Evolutionary conservation across 192 early-diverging fungal species (phyloP).

Genomic region (Kappamyces sp.): DNA sequence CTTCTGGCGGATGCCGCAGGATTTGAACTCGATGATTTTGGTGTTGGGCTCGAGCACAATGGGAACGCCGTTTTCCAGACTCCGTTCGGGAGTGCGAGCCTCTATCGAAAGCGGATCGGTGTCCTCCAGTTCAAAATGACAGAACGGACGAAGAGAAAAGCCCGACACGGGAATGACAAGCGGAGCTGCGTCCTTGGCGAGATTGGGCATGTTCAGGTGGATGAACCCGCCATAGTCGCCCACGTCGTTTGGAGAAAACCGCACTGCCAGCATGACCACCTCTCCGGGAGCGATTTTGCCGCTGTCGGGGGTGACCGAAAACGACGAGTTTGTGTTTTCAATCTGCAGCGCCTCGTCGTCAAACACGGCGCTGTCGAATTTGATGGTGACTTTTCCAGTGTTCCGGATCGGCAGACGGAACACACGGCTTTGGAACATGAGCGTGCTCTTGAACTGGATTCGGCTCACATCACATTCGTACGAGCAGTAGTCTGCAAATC

Average conservation of each 20-base stretch:
- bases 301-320: slow-evolving; percentile 29
- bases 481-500: slow-evolving; percentile 43
- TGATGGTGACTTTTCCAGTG: slow-evolving; percentile 39
- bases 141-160: slow-evolving; percentile 46
- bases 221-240: slow-evolving; percentile 28
- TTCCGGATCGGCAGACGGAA: slow-evolving; percentile 41
- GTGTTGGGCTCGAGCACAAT: slow-evolving; percentile 39
- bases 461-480: slow-evolving; percentile 44
- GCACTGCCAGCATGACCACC: slow-evolving; percentile 27
- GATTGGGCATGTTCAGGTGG: slow-evolving; percentile 34
- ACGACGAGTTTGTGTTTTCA: slow-evolving; percentile 36
- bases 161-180: slow-evolving; percentile 40
- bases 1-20: slow-evolving; percentile 45
- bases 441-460: slow-evolving; percentile 50
- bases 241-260: slow-evolving; percentile 47
- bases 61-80: slow-evolving; percentile 30
- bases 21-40: slow-evolving; percentile 48
- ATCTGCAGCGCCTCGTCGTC: slow-evolving; percentile 24
- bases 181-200: slow-evolving; percentile 28
- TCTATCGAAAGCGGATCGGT: slow-evolving; percentile 49
- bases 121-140: slow-evolving; percentile 58
- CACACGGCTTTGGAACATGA: slow-evolving; percentile 53
- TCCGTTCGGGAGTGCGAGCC: slow-evolving; percentile 31
- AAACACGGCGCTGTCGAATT: slow-evolving; percentile 31
- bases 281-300: slow-evolving; percentile 42